These are phyloP conservation scores for Capsicum baccatum DNA, from an alignment of 257 asterid genomes.

Conservation along the genomic window DNA sequence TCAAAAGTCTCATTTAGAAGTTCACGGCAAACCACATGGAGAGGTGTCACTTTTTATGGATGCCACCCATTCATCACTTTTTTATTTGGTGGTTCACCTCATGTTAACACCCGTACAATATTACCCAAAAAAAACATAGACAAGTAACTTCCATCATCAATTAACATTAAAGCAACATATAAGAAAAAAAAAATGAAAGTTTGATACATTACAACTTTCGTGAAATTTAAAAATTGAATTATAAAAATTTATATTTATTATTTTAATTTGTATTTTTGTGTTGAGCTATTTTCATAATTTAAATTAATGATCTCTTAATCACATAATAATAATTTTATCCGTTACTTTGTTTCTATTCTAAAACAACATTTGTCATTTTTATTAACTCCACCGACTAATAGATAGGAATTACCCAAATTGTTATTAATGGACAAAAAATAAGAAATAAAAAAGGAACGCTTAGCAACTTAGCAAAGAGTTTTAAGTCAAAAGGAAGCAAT, in stretches of 20 bases:
- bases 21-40: slow-evolving; percentile 9
- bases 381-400: neutral
- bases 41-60: neutral
- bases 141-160: neutral
- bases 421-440: neutral
- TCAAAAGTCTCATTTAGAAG: neutral
- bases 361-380: too few species aligned
- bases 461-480: slow-evolving; percentile 13
- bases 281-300: too few species aligned
- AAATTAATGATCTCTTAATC: too few species aligned
- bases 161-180: neutral
- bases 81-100: neutral
- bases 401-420: neutral
- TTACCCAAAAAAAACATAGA: neutral
- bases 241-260: too few species aligned
- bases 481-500: slow-evolving; percentile 21
- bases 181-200: too few species aligned
- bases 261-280: too few species aligned
- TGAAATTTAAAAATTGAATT: too few species aligned
- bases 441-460: neutral
- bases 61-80: slow-evolving; percentile 11
- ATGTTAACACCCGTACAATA: neutral
- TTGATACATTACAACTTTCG: too few species aligned
- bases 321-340: too few species aligned
- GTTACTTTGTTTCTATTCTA: too few species aligned